Conservation (phyloP, 176 grass and related monocot species). For the Oryza glumipatula region DNA sequence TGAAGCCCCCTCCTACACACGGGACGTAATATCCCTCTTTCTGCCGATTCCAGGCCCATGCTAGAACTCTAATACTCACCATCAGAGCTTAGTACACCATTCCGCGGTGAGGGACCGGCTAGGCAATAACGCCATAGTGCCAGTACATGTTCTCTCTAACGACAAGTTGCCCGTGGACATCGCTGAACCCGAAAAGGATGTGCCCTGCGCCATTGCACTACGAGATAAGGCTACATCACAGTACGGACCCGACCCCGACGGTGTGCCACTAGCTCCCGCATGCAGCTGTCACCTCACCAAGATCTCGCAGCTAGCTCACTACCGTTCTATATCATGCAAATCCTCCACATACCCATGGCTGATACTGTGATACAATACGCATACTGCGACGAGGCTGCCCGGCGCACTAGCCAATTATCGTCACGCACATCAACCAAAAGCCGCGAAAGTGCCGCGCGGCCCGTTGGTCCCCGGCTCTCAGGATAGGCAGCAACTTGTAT, state of each 20-base stretch:
- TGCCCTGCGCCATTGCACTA: neutral
- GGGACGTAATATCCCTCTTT: neutral
- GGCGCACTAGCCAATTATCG: neutral
- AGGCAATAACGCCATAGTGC: neutral
- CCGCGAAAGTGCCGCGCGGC: slow-evolving; percentile 16
- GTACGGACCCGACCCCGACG: neutral
- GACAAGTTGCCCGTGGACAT: neutral
- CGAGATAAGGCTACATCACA: neutral
- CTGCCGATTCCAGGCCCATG: neutral
- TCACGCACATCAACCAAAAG: slow-evolving; percentile 21
- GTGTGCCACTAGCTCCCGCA: neutral
- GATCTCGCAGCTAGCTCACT: neutral
- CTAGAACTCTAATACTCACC: neutral
- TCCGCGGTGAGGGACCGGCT: neutral
- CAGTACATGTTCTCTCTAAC: neutral
- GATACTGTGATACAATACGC: neutral
- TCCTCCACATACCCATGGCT: neutral
- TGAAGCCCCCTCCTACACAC: neutral
- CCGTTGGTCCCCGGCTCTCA: neutral
- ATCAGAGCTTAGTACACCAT: too few species aligned
- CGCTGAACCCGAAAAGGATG: neutral
- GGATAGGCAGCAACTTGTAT: neutral
- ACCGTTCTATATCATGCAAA: neutral
- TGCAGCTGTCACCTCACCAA: neutral
- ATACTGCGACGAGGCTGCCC: neutral